These are phyloP conservation scores for Colletotrichum sp. DNA, from an alignment of 2,329 filamentous ascomycete genomes.

Conservation along the genomic window DNA sequence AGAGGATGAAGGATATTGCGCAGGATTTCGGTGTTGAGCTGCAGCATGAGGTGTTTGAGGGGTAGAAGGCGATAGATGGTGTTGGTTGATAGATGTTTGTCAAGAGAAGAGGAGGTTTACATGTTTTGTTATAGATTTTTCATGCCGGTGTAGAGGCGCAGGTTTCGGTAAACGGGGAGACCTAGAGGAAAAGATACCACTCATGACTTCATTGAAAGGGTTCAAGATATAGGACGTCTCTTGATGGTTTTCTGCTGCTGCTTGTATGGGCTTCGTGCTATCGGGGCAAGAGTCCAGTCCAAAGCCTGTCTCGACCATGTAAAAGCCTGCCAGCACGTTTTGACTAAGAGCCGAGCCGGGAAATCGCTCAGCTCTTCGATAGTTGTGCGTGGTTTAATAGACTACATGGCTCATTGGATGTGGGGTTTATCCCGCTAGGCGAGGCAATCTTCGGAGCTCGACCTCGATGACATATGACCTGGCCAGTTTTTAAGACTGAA, in stretches of 20 bases:
- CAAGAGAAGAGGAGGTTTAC: no score
- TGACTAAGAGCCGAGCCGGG: background rate
- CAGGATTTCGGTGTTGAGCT: slow-evolving; percentile 92
- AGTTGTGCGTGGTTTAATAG: no score
- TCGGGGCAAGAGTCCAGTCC: background rate
- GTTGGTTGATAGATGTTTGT: background rate
- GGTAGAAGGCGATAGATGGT: slow-evolving; percentile 48
- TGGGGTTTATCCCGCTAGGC: rapidly evolving
- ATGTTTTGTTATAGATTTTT: background rate
- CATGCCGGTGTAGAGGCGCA: background rate
- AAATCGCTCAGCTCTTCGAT: no score
- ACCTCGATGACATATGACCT: background rate
- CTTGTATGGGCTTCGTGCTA: background rate
- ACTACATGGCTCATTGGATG: background rate
- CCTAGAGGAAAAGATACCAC: background rate
- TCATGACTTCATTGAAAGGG: background rate
- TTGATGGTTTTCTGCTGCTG: rapidly evolving
- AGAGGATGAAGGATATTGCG: slow-evolving; percentile 84
- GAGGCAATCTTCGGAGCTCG: background rate
- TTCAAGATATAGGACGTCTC: background rate
- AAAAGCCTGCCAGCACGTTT: rapidly evolving
- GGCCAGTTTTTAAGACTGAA: no score
- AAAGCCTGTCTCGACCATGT: no score
- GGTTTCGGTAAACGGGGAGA: background rate
- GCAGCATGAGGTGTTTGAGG: slow-evolving; percentile 87